A percentile compares a stretch with the other conserved stretches of the same genome.
Evolutionary conservation across 2,329 filamentous ascomycete species (phyloP).

Genomic region (Aspergillus latus): DNA sequence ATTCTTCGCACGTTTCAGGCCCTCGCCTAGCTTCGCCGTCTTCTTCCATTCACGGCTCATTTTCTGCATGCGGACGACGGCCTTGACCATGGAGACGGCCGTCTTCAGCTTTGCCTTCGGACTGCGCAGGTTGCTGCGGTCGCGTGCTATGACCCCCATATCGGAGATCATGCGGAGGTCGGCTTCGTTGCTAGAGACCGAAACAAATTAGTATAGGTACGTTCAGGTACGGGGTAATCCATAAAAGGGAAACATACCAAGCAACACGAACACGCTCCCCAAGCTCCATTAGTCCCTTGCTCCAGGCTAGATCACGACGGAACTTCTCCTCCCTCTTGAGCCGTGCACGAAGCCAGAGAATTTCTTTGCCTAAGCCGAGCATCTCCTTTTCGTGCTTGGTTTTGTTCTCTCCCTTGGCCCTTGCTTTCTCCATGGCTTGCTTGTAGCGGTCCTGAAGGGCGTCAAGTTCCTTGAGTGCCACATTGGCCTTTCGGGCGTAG

Average conservation of each 20-base stretch:
- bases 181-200: slow-evolving; percentile 73
- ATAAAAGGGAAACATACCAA: slow-evolving; percentile 67
- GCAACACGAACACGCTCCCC: slow-evolving; percentile 63
- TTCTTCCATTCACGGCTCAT: slow-evolving; percentile 48
- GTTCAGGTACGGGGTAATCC: slow-evolving; percentile 9
- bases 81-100: slow-evolving; percentile 45
- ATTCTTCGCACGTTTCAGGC: slow-evolving; percentile 43
- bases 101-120: slow-evolving; percentile 45
- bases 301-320: slow-evolving; percentile 76
- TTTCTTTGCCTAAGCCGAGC: slow-evolving; percentile 80
- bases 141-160: slow-evolving; percentile 66
- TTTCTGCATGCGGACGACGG: slow-evolving; percentile 47
- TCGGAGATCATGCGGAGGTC: slow-evolving; percentile 81
- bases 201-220: slow-evolving; percentile 26
- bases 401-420: slow-evolving; percentile 44
- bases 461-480: slow-evolving; percentile 45
- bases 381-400: slow-evolving; percentile 62
- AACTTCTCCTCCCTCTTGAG: slow-evolving; percentile 78
- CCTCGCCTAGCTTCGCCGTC: slow-evolving; percentile 44
- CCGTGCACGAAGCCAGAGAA: slow-evolving; percentile 83
- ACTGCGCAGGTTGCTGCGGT: slow-evolving; percentile 31
- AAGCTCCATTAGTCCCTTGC: slow-evolving; percentile 83
- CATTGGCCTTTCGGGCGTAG: slow-evolving; percentile 43
- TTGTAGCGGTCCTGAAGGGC: slow-evolving; percentile 62
- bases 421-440: slow-evolving; percentile 54